Evolutionary conservation across 2,329 filamentous ascomycete species (phyloP), one percentile per base, ranked within the genome.

Genomic region (Sporothrix sp.): DNA sequence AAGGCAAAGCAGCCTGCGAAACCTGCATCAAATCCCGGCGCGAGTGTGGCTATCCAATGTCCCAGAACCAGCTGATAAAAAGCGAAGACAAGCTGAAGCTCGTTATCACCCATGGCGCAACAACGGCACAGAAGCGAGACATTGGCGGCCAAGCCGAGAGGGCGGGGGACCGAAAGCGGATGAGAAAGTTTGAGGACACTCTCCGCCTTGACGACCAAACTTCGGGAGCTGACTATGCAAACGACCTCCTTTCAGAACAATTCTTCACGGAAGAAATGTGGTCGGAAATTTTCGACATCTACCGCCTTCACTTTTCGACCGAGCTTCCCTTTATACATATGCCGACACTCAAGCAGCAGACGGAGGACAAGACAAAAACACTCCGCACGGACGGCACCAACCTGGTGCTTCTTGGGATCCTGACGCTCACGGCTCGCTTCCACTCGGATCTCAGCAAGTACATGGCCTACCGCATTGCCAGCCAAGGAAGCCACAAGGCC

Each of bases 291-390:
- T 83, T 85, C 58, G 78, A 79, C 57, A 78, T 86, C 25, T 87
- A 83, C 63, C 79, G 82, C 58, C 70, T 81, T 37, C 82, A 88
- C 61, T 87, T 83, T 61, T 80, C 81, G 0, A 81, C 83, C 1
- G 84, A 87, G 60, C 71, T 88, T 35, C 79, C 84, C 0, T 88
- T 88, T 59, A 63, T 88, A 7, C 84, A 87, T 60, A 69, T 82
- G 5, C 75, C 79, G 2, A 83, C 77, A 0, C 78, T 87, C 56
- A 75, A 74, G 57, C 71, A 74, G 53, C 71, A 69, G 51, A 67
- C 76, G 55, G 67, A 66, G n/a, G 65, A 66, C 56, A 68, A 66
- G 54, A 67, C 66, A 52, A 40, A 60, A 38, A 61, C 69, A 32
- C 42, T 28, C 58, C 62, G 49, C 4, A 40, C 50, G 1, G 35